phyloP scores from a whole-genome alignment of 129 eudicot species.

The Artemisia tridentata region DNA sequence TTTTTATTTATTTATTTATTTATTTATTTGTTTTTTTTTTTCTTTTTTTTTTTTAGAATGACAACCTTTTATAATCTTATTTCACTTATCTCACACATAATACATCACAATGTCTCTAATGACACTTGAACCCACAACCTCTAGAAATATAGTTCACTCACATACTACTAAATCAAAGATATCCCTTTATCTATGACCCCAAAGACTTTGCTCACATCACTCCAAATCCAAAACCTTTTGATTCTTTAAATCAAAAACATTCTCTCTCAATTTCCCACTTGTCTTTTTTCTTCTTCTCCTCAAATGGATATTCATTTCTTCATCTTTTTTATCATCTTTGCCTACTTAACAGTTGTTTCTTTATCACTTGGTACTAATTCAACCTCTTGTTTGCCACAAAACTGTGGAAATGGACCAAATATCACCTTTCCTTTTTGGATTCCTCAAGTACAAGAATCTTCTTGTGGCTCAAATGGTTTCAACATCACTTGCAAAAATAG shows the following conservation, averaged over 20 bases:
- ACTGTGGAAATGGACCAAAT: no score
- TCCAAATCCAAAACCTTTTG: conserved; percentile 8
- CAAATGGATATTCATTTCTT: conserved; percentile 37
- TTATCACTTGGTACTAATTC: no score
- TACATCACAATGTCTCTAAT: no score
- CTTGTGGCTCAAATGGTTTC: conserved; percentile 55
- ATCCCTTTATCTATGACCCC: conserved; percentile 9
- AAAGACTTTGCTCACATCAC: conserved; percentile 28
- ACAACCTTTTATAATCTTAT: no score
- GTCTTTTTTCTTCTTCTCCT: conserved; percentile 13
- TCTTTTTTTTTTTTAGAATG: no score
- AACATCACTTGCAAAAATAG: conserved; percentile 47
- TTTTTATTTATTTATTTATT: no score
- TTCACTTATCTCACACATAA: no score
- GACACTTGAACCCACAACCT: no score
- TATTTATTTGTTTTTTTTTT: no score
- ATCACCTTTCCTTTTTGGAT: conserved; percentile 61
- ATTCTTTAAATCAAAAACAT: conserved; percentile 10
- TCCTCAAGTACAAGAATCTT: conserved; percentile 37
- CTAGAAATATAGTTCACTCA: no score
- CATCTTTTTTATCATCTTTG: conserved; percentile 13
- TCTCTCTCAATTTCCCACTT: conserved; percentile 24
- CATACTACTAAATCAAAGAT: no score
- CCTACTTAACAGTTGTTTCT: conserved; percentile 18
- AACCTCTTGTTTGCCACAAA: no score